phyloP scores from a whole-genome alignment of 1,284 basidiomycete species.

The Leccinum subfulvum region DNA sequence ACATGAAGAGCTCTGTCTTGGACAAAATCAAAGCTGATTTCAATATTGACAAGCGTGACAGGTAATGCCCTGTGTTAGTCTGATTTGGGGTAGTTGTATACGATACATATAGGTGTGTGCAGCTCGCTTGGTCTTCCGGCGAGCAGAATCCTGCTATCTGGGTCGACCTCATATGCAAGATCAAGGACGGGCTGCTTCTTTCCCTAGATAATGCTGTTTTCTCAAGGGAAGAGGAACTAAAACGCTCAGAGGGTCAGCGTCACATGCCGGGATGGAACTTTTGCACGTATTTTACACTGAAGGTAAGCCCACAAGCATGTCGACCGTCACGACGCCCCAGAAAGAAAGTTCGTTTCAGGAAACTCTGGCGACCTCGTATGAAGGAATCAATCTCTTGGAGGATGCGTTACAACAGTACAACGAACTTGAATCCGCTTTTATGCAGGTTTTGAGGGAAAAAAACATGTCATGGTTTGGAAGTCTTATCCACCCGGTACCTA shows the following conservation, averaged over 20 bases:
- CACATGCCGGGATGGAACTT: conserved; percentile 96
- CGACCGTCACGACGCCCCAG: not conserved
- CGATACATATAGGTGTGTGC: conserved; percentile 63
- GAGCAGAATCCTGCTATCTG: conserved; percentile 80
- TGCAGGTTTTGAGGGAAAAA: conserved; percentile 75
- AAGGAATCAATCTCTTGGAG: conserved; percentile 85
- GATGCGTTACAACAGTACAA: conserved; percentile 90
- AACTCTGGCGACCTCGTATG: conserved; percentile 89
- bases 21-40: conserved; percentile 95
- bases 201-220: conserved; percentile 81
- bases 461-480: conserved; percentile 89
- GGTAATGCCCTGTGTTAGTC: conserved; percentile 46
- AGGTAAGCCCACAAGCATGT: conserved; percentile 49
- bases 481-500: conserved; percentile 66
- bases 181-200: conserved; percentile 84
- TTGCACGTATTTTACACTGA: conserved; percentile 92
- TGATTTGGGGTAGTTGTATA: conserved; percentile 19
- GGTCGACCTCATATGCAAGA: conserved; percentile 85
- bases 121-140: conserved; percentile 68
- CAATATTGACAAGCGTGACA: conserved; percentile 84
- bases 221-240: conserved; percentile 85
- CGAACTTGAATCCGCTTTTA: conserved; percentile 87
- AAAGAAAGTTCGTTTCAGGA: conserved; percentile 55
- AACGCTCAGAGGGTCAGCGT: conserved; percentile 80
- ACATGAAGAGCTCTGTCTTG: conserved; percentile 79